These are phyloP conservation scores for Vigna trinervia DNA, from an alignment of 306 rosid genomes.

Conservation along the genomic window DNA sequence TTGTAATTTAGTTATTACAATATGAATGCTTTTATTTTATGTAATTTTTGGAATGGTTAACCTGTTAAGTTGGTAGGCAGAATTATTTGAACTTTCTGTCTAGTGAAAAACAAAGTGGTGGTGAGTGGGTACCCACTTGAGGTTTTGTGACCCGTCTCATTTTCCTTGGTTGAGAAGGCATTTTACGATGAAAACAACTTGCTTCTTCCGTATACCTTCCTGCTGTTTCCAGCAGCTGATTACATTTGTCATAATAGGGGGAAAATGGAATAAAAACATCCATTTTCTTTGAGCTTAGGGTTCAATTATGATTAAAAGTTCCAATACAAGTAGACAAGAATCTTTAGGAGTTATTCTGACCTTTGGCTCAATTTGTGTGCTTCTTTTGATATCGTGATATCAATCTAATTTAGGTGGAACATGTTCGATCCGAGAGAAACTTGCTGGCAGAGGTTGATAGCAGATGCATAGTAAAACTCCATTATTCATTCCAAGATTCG, in stretches of 20 bases:
- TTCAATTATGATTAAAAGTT: constrained; percentile 34
- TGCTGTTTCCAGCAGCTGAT: constrained; percentile 34
- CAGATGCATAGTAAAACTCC: constrained; percentile 95
- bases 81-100: constrained; percentile 1
- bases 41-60: constrained; percentile 7
- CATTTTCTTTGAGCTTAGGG: not conserved
- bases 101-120: constrained; percentile 18
- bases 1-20: constrained; percentile 1
- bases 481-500: constrained; percentile 96
- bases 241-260: constrained; percentile 18
- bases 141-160: not conserved
- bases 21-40: constrained; percentile 5
- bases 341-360: constrained; percentile 27
- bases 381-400: constrained; percentile 23
- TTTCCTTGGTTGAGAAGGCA: constrained; percentile 23
- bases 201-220: constrained; percentile 26
- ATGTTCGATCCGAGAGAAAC: constrained; percentile 99
- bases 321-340: constrained; percentile 20
- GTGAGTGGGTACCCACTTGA: constrained; percentile 12
- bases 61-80: constrained; percentile 14
- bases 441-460: constrained; percentile 99
- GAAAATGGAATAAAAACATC: constrained; percentile 28
- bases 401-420: constrained; percentile 80
- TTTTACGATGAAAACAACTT: constrained; percentile 9
- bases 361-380: constrained; percentile 17